Percentiles rank a stretch among this genome's conserved stretches.
phyloP scores from a whole-genome alignment of 371 early-diverging fungal genomes.

The Chytridium lagenaria region DNA sequence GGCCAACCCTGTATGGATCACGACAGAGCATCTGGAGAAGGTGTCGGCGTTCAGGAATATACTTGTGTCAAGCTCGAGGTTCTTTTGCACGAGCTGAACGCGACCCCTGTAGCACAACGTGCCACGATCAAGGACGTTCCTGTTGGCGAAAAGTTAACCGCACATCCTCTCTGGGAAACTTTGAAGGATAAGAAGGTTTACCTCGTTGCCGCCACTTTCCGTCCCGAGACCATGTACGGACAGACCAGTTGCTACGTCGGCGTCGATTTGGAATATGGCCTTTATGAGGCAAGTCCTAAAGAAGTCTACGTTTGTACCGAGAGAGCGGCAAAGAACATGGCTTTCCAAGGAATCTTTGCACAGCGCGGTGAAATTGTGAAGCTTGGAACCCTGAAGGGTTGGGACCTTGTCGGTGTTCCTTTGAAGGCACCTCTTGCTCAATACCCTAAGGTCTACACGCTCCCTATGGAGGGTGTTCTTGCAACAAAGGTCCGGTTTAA shows the following conservation, averaged over 20 bases:
- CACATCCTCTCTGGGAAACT: conserved; percentile 62
- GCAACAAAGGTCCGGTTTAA: conserved; percentile 70
- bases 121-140: conserved; percentile 50
- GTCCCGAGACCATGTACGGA: conserved; percentile 99
- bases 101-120: conserved; percentile 35
- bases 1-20: conserved; percentile 99
- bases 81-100: conserved; percentile 56
- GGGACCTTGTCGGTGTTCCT: conserved; percentile 85
- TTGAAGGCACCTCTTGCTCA: conserved; percentile 86
- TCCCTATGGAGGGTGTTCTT: conserved; percentile 96
- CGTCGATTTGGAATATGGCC: conserved; percentile 87
- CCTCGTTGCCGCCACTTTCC: conserved; percentile 95
- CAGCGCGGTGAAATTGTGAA: conserved; percentile 73
- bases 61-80: conserved; percentile 92
- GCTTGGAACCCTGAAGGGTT: conserved; percentile 82
- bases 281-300: conserved; percentile 75
- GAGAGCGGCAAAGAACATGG: conserved; percentile 96
- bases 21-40: conserved; percentile 98
- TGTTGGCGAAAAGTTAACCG: conserved; percentile 59
- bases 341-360: conserved; percentile 80
- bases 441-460: conserved; percentile 83
- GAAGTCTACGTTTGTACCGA: conserved; percentile 91
- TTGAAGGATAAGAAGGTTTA: conserved; percentile 74
- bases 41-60: conserved; percentile 96
- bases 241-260: conserved; percentile 98